Conservation (phyloP, 768 basidiomycete genomes). For the Leccinum truebloodii region DNA sequence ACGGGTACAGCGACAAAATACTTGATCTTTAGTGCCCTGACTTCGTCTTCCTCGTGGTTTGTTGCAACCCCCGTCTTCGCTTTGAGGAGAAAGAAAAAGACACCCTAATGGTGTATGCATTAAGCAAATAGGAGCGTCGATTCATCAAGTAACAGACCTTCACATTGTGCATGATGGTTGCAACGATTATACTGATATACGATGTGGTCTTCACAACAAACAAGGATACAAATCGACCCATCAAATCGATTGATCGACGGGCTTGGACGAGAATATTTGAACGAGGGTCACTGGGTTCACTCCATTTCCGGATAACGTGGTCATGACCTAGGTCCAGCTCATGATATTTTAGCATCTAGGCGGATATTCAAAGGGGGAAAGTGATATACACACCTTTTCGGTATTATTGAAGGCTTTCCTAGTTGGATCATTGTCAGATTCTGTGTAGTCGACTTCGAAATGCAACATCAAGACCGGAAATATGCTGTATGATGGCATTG, state of each 20-base stretch:
- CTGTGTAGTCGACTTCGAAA: constrained; percentile 98
- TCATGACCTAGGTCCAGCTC: constrained; percentile 97
- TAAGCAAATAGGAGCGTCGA: constrained; percentile 10
- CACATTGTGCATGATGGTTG: constrained; percentile 99
- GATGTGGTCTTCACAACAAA: constrained; percentile 99
- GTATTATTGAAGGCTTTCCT: constrained; percentile 91
- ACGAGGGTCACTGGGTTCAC: constrained; percentile 91
- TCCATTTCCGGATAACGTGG: constrained; percentile 99
- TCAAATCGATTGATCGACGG: constrained; percentile 89
- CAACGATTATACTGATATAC: constrained; percentile 95
- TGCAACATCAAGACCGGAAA: constrained; percentile 94
- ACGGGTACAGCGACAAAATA: constrained; percentile 99
- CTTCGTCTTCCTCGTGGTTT: constrained; percentile 97
- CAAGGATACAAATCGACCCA: constrained; percentile 95
- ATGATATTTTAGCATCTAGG: constrained; percentile 94
- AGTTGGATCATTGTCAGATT: constrained; percentile 93
- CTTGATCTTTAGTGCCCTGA: constrained; percentile 90
- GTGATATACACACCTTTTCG: constrained; percentile 67
- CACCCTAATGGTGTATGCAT: constrained; percentile 59
- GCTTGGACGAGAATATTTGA: constrained; percentile 97
- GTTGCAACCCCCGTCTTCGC: constrained; percentile 98
- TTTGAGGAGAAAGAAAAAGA: constrained; percentile 99
- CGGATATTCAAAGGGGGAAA: constrained; percentile 1
- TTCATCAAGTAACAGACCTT: constrained; percentile 57
- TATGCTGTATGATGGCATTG: constrained; percentile 92